Evolutionary conservation across 2,329 filamentous ascomycete genomes (phyloP), one percentile per base, ranked within the genome.

Genomic region (Didymella pinodella): DNA sequence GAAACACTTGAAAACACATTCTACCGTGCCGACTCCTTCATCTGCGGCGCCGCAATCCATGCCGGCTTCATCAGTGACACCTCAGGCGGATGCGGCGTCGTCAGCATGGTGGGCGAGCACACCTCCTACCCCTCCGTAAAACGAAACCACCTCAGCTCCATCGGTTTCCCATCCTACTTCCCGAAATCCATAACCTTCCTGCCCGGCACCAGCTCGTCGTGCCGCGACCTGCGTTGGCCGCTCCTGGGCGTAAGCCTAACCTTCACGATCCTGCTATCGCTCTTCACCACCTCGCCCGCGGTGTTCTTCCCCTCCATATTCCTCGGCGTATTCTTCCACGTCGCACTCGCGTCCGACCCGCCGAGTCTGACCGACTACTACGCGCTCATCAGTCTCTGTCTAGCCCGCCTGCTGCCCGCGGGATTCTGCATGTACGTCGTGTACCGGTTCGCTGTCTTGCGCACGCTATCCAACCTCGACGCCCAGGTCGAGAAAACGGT

Each of bases 401-500:
- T 96, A 26, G 92, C 91, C 60, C 90, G 91, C 58, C 91, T 96
- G 66, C 81, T 99, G 11, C 95, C 95, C 0, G 93, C 93, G 44
- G 88, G 90, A 65, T 97, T 99, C 70, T 89, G 90, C 62, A 91
- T 89, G 40, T 95, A 91, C 80, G 92, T 95, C 61, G 88, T 97
- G 63, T 97, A 93, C 79, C 87, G 89, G 73, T 93, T 90, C 75
- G 93, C 93, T 53, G 85, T 95, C 10, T 83, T 86, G 4, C 89
- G 91, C 45, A 88, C 90, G 0, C 84, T 97, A 26, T 78, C 77
- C 1, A 89, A 88, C 1, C 83, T 97, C 2, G 89, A 86, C 0
- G 92, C 93, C 0, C 94, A 97, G 73, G 69, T 97, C 43, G 94
- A 97, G 72, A 97, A 96, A 82, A 91, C 92, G 0, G 78, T 98